phyloP scores from a whole-genome alignment of 352 stramenopile genomes.

The Pythium angustatum region DNA sequence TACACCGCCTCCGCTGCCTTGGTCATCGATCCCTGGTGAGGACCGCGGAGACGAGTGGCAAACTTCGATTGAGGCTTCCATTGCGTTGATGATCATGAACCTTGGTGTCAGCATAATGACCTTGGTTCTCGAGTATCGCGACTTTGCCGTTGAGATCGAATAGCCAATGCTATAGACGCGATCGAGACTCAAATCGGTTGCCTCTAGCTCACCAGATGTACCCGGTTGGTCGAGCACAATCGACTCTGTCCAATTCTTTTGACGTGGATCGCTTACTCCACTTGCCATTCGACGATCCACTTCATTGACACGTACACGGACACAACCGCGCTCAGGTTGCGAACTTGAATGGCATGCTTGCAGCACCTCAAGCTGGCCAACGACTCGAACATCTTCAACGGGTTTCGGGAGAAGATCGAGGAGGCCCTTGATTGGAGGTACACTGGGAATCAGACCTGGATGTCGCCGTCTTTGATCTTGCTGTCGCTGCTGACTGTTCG shows the following conservation, averaged over 20 bases:
- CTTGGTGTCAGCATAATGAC: slow-evolving; percentile 86
- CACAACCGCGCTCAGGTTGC: slow-evolving; percentile 57
- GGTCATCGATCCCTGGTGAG: slow-evolving; percentile 30
- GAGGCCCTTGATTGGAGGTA: slow-evolving; percentile 79
- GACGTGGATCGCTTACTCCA: slow-evolving; percentile 44
- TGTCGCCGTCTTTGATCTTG: slow-evolving; percentile 61
- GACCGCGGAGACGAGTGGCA: slow-evolving; percentile 79
- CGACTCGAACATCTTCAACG: slow-evolving; percentile 51
- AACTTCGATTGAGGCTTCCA: slow-evolving; percentile 66
- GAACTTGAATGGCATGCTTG: slow-evolving; percentile 83
- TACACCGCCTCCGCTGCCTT: slow-evolving; percentile 32
- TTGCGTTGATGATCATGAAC: slow-evolving; percentile 85
- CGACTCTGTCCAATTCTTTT: slow-evolving; percentile 73
- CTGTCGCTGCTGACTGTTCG: not conserved
- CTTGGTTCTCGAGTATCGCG: slow-evolving; percentile 82
- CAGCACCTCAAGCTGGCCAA: slow-evolving; percentile 75
- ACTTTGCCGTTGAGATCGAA: slow-evolving; percentile 73
- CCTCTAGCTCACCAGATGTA: slow-evolving; percentile 73
- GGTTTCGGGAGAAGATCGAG: slow-evolving; percentile 81
- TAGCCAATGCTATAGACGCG: slow-evolving; percentile 82
- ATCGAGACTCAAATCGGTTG: slow-evolving; percentile 59
- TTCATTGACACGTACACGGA: slow-evolving; percentile 78
- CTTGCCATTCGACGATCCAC: slow-evolving; percentile 30
- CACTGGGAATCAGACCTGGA: slow-evolving; percentile 71
- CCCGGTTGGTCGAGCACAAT: slow-evolving; percentile 76